Evolutionary conservation across 78 protist species (phyloP).

Genomic region (Planoprotostelium fungivorum): DNA sequence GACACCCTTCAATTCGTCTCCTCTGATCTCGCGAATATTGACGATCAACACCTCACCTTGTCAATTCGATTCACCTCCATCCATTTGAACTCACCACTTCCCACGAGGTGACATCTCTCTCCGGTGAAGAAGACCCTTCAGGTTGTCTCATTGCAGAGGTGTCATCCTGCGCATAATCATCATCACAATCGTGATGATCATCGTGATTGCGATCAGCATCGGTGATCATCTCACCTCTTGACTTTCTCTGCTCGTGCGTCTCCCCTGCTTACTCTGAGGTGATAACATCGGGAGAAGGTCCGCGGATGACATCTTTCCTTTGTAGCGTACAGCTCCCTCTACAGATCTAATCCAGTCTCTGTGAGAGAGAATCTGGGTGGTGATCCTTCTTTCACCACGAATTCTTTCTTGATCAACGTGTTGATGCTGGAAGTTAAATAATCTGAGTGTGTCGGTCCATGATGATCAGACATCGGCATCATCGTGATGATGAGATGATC

Average conservation of each 20-base stretch:
- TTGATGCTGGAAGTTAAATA: background rate
- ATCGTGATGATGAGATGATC: no score
- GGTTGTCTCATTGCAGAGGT: background rate
- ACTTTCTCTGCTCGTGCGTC: no score
- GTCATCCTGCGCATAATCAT: background rate
- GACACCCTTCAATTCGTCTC: constrained; percentile 2
- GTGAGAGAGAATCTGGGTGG: background rate
- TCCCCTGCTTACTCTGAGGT: no score
- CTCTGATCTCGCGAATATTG: constrained; percentile 38
- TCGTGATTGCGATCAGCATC: no score
- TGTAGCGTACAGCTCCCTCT: background rate
- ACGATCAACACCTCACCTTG: constrained; percentile 5
- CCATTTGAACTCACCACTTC: background rate
- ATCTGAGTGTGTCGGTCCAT: background rate
- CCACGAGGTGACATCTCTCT: background rate
- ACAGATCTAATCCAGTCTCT: background rate
- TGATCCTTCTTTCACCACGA: background rate
- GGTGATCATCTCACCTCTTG: background rate
- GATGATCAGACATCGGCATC: background rate
- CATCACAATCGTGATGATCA: no score
- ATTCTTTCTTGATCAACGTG: background rate
- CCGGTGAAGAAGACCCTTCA: background rate
- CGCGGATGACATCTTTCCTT: background rate
- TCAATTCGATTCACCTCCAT: no score
- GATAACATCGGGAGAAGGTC: background rate